Evolutionary conservation across 179 eudicot species (phyloP).

Genomic region (Spinacia oleracea): DNA sequence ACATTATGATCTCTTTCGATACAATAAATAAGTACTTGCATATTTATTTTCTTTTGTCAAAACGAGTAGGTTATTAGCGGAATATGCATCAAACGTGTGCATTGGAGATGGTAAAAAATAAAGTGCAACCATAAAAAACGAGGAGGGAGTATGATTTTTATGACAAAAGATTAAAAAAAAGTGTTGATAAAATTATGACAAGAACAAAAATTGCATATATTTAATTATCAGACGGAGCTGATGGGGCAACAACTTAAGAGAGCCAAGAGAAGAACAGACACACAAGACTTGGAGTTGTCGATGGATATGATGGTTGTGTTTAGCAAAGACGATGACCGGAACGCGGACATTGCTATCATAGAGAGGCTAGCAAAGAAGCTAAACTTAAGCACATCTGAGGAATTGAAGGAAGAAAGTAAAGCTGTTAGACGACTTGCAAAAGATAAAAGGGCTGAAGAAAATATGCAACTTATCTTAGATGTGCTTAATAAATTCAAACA

Average conservation of each 20-base stretch:
- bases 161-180: not conserved
- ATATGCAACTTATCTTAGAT: slow-evolving; percentile 41
- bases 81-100: too few relatives aligned
- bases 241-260: slow-evolving; percentile 56
- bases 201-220: not conserved
- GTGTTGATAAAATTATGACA: not conserved
- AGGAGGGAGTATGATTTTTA: too few relatives aligned
- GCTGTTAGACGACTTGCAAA: slow-evolving; percentile 47
- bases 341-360: slow-evolving; percentile 58
- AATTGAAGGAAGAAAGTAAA: slow-evolving; percentile 47
- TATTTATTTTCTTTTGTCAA: too few relatives aligned
- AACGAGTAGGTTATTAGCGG: too few relatives aligned
- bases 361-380: slow-evolving; percentile 70
- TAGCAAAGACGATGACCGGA: slow-evolving; percentile 50
- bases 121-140: too few relatives aligned
- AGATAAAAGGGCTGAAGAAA: slow-evolving; percentile 45
- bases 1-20: too few relatives aligned
- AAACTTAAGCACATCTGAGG: slow-evolving; percentile 40
- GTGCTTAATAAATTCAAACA: slow-evolving; percentile 55
- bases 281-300: slow-evolving; percentile 74
- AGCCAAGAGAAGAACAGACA: slow-evolving; percentile 57
- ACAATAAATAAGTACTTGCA: too few relatives aligned
- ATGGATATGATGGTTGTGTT: slow-evolving; percentile 77
- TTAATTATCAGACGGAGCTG: slow-evolving; percentile 46
- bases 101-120: too few relatives aligned